A percentile compares a stretch with the other conserved stretches of the same genome.
Evolutionary conservation across 129 eudicot species (phyloP).

Genomic region (Smallanthus sonchifolius): DNA sequence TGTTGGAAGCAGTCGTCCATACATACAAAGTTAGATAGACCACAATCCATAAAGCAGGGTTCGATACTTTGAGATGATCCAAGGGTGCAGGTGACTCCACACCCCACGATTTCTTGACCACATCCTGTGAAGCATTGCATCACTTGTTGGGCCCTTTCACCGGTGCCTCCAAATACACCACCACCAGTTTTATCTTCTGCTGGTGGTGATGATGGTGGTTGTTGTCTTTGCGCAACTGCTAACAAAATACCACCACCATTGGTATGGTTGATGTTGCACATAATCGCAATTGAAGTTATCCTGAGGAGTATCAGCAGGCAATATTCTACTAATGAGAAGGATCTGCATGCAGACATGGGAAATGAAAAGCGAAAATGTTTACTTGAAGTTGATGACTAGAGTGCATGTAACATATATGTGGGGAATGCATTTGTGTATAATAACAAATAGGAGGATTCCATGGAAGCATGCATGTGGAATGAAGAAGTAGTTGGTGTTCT

Average conservation of each 20-base stretch:
- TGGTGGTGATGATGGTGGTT: neutral
- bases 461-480: constrained; percentile 33
- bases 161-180: neutral
- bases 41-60: constrained; percentile 31
- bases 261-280: neutral
- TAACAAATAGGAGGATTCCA: constrained; percentile 10
- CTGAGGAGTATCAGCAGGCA: neutral
- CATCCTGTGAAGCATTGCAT: constrained; percentile 38
- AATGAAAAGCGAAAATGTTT: neutral
- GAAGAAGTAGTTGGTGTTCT: constrained; percentile 17
- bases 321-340: neutral
- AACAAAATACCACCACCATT: constrained; percentile 5
- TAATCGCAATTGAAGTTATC: neutral
- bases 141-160: constrained; percentile 21
- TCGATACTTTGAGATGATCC: constrained; percentile 32
- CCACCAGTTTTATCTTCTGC: neutral
- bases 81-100: constrained; percentile 32
- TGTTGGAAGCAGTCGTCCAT: constrained; percentile 27
- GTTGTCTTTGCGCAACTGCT: neutral
- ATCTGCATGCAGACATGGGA: neutral
- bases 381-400: neutral
- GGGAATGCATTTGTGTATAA: neutral
- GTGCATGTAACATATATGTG: neutral
- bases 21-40: constrained; percentile 33
- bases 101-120: constrained; percentile 31